A percentile compares a stretch with the other conserved stretches of the same genome.
Conservation (phyloP, 2,329 filamentous ascomycete species). For the Emmonsia crescens region DNA sequence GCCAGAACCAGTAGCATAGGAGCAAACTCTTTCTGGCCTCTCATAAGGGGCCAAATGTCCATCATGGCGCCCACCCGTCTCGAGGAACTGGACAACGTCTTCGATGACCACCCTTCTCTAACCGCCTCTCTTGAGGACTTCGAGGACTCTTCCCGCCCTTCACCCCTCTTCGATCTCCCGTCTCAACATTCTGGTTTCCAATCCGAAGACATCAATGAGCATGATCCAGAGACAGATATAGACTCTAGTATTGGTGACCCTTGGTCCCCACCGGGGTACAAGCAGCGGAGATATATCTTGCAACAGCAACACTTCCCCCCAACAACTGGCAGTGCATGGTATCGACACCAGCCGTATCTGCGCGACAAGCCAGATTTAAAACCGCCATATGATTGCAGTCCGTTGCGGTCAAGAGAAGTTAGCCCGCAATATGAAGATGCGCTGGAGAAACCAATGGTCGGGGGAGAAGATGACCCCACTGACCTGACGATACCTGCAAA, state of each 20-base stretch:
- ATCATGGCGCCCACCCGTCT: constrained; percentile 11
- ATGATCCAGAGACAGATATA: constrained; percentile 30
- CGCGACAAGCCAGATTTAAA: constrained; percentile 31
- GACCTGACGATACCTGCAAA: constrained; percentile 44
- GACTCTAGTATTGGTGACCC: constrained; percentile 39
- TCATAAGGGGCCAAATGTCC: not conserved
- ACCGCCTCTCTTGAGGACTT: constrained; percentile 53
- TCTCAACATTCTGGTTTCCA: constrained; percentile 56
- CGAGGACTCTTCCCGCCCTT: constrained; percentile 39
- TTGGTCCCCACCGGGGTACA: constrained; percentile 57
- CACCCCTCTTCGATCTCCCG: constrained; percentile 44
- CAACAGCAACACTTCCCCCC: constrained; percentile 17
- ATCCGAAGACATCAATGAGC: constrained; percentile 40
- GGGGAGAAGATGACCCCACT: constrained; percentile 29
- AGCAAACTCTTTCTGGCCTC: not conserved
- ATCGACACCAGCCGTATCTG: constrained; percentile 40
- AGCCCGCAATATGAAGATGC: constrained; percentile 53
- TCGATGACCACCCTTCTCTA: constrained; percentile 50
- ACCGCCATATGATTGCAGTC: constrained; percentile 34
- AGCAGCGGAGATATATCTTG: constrained; percentile 25
- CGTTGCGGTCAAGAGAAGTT: constrained; percentile 44
- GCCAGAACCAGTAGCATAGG: not conserved
- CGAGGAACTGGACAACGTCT: constrained; percentile 39
- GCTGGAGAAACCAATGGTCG: constrained; percentile 31
- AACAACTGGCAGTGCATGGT: constrained; percentile 46